Percentiles rank a stretch among this genome's conserved stretches.
phyloP scores from a whole-genome alignment of 768 basidiomycete genomes.

The Russula sp. region DNA sequence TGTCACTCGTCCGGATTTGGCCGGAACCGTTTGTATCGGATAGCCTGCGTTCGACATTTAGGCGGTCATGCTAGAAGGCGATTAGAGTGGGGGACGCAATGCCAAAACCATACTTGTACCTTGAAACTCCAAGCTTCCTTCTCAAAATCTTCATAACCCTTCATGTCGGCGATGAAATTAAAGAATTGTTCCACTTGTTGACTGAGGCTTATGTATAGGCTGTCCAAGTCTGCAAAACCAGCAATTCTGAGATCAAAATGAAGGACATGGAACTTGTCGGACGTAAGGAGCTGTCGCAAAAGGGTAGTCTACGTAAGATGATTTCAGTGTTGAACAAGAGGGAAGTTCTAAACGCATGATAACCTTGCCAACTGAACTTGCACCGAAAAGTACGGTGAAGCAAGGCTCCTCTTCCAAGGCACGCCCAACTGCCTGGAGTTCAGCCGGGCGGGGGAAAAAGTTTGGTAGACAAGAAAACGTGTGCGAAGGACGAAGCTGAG shows the following conservation, averaged over 20 bases:
- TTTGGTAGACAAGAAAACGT: constrained; percentile 72
- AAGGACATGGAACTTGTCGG: constrained; percentile 64
- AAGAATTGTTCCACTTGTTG: constrained; percentile 81
- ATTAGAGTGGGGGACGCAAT: constrained; percentile 7
- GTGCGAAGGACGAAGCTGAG: constrained; percentile 63
- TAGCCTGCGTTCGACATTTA: constrained; percentile 59
- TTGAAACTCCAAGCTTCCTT: constrained; percentile 76
- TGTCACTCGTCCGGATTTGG: constrained; percentile 65
- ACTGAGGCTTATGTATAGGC: constrained; percentile 69
- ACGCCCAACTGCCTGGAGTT: constrained; percentile 58
- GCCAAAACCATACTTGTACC: constrained; percentile 32
- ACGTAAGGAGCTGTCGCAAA: constrained; percentile 66
- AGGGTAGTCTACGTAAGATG: constrained; percentile 52
- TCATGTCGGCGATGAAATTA: constrained; percentile 47
- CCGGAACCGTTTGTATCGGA: constrained; percentile 37
- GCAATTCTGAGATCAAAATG: constrained; percentile 81
- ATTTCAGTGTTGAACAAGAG: neutral
- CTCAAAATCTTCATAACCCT: constrained; percentile 66
- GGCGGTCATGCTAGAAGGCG: constrained; percentile 56
- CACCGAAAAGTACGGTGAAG: constrained; percentile 75
- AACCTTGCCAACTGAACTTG: constrained; percentile 77
- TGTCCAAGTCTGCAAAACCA: constrained; percentile 74
- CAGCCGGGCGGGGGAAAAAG: constrained; percentile 62
- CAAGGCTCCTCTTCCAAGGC: constrained; percentile 63
- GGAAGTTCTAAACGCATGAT: too few species aligned